Conservation (phyloP, 225 moss, liverwort and hornwort species). For the Neckera pumila region DNA sequence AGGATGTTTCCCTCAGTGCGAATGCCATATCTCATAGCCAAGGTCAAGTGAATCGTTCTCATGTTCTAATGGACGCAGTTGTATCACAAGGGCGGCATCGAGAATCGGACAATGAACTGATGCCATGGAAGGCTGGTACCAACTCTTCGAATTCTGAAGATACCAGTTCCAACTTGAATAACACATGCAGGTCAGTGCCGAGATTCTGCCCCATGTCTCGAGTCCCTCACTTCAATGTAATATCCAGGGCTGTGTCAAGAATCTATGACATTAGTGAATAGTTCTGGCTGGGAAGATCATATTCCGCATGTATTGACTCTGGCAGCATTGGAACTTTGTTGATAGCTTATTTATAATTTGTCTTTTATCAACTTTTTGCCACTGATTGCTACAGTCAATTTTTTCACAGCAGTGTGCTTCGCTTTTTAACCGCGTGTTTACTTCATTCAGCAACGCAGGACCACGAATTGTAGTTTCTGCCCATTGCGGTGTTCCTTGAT, state of each 20-base stretch:
- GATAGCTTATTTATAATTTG: neutral
- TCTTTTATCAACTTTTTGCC: neutral
- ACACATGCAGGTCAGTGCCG: slow-evolving; percentile 31
- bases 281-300: neutral
- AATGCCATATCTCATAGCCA: slow-evolving; percentile 37
- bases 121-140: slow-evolving; percentile 72
- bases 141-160: slow-evolving; percentile 23
- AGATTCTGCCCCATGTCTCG: neutral
- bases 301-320: neutral
- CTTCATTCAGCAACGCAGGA: neutral
- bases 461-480: neutral
- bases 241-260: neutral
- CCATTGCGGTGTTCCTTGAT: neutral
- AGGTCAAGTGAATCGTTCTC: slow-evolving; percentile 50
- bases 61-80: slow-evolving; percentile 43
- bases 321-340: neutral
- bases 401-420: neutral
- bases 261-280: neutral
- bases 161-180: neutral
- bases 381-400: neutral
- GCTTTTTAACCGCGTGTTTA: neutral
- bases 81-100: slow-evolving; percentile 53
- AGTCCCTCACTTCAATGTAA: neutral
- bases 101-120: slow-evolving; percentile 49
- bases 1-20: slow-evolving; percentile 60